Percentiles rank a stretch among this genome's conserved stretches.
Evolutionary conservation across 768 basidiomycete species (phyloP).

Genomic region (Amyloporia xantha): DNA sequence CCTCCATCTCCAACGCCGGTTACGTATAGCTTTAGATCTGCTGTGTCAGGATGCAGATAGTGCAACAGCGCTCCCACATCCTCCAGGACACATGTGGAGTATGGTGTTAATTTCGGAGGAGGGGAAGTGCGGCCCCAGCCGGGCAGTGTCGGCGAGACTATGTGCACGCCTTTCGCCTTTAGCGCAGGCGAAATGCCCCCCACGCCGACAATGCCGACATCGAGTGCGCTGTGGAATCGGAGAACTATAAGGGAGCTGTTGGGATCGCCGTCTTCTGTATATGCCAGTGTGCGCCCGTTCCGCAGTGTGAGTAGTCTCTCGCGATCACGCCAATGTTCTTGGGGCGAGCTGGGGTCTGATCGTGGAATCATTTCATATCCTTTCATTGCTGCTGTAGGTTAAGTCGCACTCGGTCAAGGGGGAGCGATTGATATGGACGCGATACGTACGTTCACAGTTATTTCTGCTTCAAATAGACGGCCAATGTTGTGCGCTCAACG

Average conservation of each 20-base stretch:
- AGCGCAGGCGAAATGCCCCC: slow-evolving; percentile 47
- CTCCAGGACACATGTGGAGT: slow-evolving; percentile 33
- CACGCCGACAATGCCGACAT: neutral
- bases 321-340: neutral
- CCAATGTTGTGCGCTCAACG: too few species aligned
- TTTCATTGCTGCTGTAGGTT: too few species aligned
- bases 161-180: slow-evolving; percentile 35
- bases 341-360: too few species aligned
- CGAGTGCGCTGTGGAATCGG: slow-evolving; percentile 35
- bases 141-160: slow-evolving; percentile 46
- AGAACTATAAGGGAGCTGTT: slow-evolving; percentile 43
- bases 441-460: too few species aligned
- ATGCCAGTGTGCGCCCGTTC: slow-evolving; percentile 44
- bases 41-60: slow-evolving; percentile 40
- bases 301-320: neutral
- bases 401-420: too few species aligned
- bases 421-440: too few species aligned
- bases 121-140: slow-evolving; percentile 54
- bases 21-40: slow-evolving; percentile 41
- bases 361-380: too few species aligned
- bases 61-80: slow-evolving; percentile 42
- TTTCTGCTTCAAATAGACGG: too few species aligned
- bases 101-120: slow-evolving; percentile 27
- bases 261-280: slow-evolving; percentile 44
- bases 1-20: slow-evolving; percentile 50